Evolutionary conservation across 2,329 filamentous ascomycete genomes (phyloP).

Genomic region (Ophiognomonia clavigignenti-juglandacearum): DNA sequence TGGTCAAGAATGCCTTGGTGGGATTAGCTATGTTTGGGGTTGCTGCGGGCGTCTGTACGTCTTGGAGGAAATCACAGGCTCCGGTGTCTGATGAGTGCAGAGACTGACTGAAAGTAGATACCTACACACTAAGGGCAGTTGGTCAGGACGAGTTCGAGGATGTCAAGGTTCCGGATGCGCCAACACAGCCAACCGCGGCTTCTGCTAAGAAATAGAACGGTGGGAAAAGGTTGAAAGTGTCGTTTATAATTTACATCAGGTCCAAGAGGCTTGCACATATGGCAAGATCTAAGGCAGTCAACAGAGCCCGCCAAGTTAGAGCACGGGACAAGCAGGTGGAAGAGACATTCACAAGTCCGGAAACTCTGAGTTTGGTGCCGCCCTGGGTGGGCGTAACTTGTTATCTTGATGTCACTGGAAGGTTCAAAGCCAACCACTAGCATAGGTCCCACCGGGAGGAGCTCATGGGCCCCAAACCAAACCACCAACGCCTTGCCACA

Average conservation of each 20-base stretch:
- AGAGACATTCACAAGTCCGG: no score
- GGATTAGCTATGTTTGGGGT: slow-evolving; percentile 72
- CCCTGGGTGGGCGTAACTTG: no score
- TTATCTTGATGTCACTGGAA: no score
- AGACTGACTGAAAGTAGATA: slow-evolving; percentile 34
- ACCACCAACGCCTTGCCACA: slow-evolving; percentile 6
- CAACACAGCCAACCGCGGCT: slow-evolving; percentile 27
- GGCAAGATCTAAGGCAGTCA: no score
- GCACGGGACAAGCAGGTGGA: no score
- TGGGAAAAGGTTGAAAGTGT: not conserved
- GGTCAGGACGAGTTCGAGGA: slow-evolving; percentile 97
- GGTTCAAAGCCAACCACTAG: no score
- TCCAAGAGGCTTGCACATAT: no score
- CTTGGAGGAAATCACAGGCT: not conserved
- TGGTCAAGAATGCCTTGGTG: slow-evolving; percentile 82
- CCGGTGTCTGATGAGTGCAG: not conserved
- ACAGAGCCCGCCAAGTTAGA: no score
- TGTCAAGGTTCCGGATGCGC: slow-evolving; percentile 78
- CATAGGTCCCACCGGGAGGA: no score
- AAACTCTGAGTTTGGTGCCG: no score
- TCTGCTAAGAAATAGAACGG: slow-evolving; percentile 24
- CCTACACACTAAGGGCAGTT: slow-evolving; percentile 71
- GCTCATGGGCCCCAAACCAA: not conserved
- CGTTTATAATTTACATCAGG: not conserved
- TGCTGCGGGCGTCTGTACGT: slow-evolving; percentile 83